Evolutionary conservation across 192 early-diverging fungal genomes (phyloP), one percentile per base, ranked within the genome.

Genomic region (Coemansia sp.): DNA sequence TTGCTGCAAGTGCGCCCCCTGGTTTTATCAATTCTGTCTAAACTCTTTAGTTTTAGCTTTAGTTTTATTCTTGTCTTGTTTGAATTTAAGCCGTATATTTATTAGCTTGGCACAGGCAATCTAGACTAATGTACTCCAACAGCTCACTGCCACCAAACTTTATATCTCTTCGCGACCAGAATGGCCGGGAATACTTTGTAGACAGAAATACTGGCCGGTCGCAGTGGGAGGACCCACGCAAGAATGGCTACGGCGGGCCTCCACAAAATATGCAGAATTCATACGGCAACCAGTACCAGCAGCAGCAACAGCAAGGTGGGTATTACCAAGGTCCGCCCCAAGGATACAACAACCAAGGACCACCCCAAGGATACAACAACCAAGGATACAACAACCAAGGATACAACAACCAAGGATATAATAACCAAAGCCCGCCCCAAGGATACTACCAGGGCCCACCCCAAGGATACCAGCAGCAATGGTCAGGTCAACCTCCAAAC

Each of bases 131-230:
- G 47, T 27, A 50, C 24, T 32, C 15, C 19, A 48, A n/a, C 32
- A n/a, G 25, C n/a, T 62, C 65, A 12, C 73, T 76, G 27, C 73
- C 73, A 4, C 67, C 67, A 23, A 58, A 63, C 39, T 75, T 62
- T 65, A 62, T 63, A 24, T 66, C 48, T 10, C 55, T 53, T 22
- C 65, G 54, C 38, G 73, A 75, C 62, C 25, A 41, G 0, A 57
- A 51, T 51, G 39, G 58, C 11, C 73, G 67, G 5, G 25, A 60
- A 24, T 75, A 57, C 19, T 78, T 58, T 41, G 70, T 78, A 3
- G 62, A 78, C 43, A 62, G 41, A 21, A 52, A 29, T 56, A 78
- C 76, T 19, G 64, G 67, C 0, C 43, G 15, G 41, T 65, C 70
- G 19, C 67, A 68, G 52, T 68, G 66, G 66, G 66, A 68, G 43